Percentiles rank a stretch among this genome's conserved stretches.
Evolutionary conservation across 78 protist genomes (phyloP).

Genomic region (Protostelium mycophagum): DNA sequence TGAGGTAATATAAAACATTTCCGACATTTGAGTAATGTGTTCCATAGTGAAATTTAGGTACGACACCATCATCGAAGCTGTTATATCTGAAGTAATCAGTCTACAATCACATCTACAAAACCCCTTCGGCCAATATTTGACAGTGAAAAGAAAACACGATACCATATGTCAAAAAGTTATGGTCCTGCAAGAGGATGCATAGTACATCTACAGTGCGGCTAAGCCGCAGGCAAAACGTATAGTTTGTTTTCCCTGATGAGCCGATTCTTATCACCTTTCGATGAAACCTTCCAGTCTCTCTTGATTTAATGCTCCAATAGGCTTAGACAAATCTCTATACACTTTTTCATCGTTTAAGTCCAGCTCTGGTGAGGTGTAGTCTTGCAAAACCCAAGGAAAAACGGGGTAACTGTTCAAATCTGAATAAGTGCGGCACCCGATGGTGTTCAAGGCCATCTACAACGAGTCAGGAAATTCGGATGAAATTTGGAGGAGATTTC

Average conservation of each 20-base stretch:
- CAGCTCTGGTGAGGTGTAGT: constrained; percentile 68
- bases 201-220: too few relatives aligned
- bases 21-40: constrained; percentile 78
- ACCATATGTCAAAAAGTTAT: too few relatives aligned
- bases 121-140: too few relatives aligned
- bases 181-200: too few relatives aligned
- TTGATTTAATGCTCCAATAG: constrained; percentile 77
- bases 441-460: constrained; percentile 75
- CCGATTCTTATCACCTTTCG: constrained; percentile 50
- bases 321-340: constrained; percentile 86
- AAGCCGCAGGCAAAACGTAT: neutral
- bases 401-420: constrained; percentile 96
- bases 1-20: constrained; percentile 57
- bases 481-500: too few relatives aligned
- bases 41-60: constrained; percentile 39
- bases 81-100: neutral
- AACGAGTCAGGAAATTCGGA: too few relatives aligned
- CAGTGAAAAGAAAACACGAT: too few relatives aligned
- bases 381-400: constrained; percentile 90
- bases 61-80: constrained; percentile 1
- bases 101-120: neutral
- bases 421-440: constrained; percentile 76
- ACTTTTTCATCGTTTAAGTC: constrained; percentile 68
- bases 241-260: neutral
- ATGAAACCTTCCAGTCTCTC: constrained; percentile 41